These are phyloP conservation scores for Scenedesmus sp. DNA, from an alignment of 163 green algal species.

Conservation along the genomic window DNA sequence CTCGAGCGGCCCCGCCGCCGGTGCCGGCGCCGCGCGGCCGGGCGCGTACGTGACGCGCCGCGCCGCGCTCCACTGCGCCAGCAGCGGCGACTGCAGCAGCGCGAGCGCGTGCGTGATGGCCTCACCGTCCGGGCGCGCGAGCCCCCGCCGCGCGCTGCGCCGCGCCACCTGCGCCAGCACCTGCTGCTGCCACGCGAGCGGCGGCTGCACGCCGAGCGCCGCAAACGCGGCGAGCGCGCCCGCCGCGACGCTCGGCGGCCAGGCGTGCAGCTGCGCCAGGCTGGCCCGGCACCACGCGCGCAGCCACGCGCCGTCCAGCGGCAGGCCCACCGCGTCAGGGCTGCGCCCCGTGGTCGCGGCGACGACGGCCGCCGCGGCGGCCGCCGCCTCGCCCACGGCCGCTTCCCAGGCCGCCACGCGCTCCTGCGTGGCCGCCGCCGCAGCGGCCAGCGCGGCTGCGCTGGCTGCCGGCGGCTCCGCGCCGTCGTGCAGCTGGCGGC, in stretches of 20 bases:
- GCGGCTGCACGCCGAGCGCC: neutral
- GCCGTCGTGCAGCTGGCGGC: neutral
- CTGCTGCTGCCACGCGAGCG: slow-evolving; percentile 35
- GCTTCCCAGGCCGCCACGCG: neutral
- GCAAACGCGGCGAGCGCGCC: slow-evolving; percentile 11
- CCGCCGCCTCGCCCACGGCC: neutral
- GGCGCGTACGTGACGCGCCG: neutral
- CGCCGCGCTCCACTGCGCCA: neutral
- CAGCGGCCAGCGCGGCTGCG: too few species aligned
- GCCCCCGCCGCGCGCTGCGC: neutral
- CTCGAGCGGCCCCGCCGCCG: neutral
- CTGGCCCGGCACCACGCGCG: slow-evolving; percentile 9
- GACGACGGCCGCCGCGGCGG: neutral
- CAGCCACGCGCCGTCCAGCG: slow-evolving; percentile 5
- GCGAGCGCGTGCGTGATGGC: slow-evolving; percentile 6
- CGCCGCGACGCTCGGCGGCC: slow-evolving; percentile 3
- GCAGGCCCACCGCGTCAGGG: slow-evolving; percentile 9
- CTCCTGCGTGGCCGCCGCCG: neutral
- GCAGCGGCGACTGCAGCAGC: slow-evolving; percentile 6
- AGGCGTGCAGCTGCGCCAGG: slow-evolving; percentile 3
- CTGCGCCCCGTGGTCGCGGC: neutral
- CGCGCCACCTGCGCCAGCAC: neutral
- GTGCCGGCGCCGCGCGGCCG: neutral
- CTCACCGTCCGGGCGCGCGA: neutral
- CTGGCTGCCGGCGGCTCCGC: too few species aligned